Evolutionary conservation across 2,329 filamentous ascomycete genomes (phyloP).

Genomic region (Macrophomina pseudophaseolina): DNA sequence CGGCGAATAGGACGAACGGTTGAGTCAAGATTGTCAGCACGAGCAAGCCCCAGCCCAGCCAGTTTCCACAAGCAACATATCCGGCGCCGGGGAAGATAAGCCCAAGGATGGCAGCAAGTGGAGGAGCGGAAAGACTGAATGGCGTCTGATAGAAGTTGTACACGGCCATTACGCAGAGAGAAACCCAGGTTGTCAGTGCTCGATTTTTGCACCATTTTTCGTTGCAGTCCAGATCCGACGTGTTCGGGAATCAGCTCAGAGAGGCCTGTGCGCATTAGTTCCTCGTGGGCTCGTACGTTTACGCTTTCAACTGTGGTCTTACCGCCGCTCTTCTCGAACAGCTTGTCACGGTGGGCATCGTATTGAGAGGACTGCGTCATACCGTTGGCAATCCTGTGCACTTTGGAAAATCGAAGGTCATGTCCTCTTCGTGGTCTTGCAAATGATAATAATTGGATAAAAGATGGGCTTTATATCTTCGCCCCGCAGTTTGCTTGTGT

Average conservation of each 20-base stretch:
- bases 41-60: conserved; percentile 27
- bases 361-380: no score
- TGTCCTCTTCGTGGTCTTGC: no score
- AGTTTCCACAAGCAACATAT: conserved; percentile 28
- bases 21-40: conserved; percentile 27
- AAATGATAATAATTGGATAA: no score
- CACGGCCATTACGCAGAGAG: neutral
- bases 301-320: no score
- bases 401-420: no score
- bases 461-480: no score
- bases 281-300: no score
- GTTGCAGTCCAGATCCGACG: conserved; percentile 1
- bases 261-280: neutral
- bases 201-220: neutral
- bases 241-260: neutral
- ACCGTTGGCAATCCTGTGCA: no score
- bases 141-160: neutral
- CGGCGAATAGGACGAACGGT: conserved; percentile 29
- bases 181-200: neutral
- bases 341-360: no score
- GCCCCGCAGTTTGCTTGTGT: no score
- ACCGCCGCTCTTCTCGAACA: no score
- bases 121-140: neutral
- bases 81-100: conserved; percentile 32
- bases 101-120: conserved; percentile 27